phyloP scores from a whole-genome alignment of 306 rosid genomes.

The Vigna unguiculata region DNA sequence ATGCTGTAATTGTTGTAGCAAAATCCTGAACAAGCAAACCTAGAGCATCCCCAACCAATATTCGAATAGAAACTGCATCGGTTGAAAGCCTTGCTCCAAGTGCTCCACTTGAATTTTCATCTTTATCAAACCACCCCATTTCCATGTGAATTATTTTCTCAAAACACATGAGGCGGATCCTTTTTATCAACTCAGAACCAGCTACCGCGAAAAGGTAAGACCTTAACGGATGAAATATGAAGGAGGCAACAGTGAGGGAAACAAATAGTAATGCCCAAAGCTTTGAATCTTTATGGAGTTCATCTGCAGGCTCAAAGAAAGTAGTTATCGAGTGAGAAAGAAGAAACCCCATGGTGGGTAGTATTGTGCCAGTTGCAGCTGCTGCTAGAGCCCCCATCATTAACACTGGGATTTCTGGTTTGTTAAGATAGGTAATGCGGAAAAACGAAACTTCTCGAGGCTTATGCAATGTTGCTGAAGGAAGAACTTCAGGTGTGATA shows the following conservation, averaged over 20 bases:
- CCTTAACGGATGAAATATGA: slow-evolving; percentile 54
- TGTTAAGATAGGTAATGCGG: slow-evolving; percentile 74
- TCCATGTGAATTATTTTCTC: slow-evolving; percentile 79
- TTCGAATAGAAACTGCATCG: slow-evolving; percentile 69
- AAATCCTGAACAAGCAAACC: slow-evolving; percentile 66
- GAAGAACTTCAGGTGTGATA: slow-evolving; percentile 40
- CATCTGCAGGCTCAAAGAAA: slow-evolving; percentile 64
- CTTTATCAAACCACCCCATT: slow-evolving; percentile 77
- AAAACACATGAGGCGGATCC: slow-evolving; percentile 68
- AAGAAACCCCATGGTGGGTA: slow-evolving; percentile 60
- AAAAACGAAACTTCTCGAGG: slow-evolving; percentile 54
- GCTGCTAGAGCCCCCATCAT: slow-evolving; percentile 67
- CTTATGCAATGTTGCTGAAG: slow-evolving; percentile 35
- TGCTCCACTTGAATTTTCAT: slow-evolving; percentile 73
- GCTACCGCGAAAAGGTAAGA: slow-evolving; percentile 71
- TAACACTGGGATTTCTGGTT: slow-evolving; percentile 72
- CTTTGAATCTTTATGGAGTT: slow-evolving; percentile 64
- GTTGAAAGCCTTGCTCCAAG: slow-evolving; percentile 79
- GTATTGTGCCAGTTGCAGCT: slow-evolving; percentile 53
- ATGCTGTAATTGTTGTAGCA: slow-evolving; percentile 58
- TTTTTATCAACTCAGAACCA: slow-evolving; percentile 64
- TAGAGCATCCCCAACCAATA: slow-evolving; percentile 76
- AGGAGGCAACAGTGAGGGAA: slow-evolving; percentile 50
- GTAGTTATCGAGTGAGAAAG: slow-evolving; percentile 56
- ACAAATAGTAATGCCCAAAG: slow-evolving; percentile 70